Evolutionary conservation across 345 rosid genomes (phyloP).

Genomic region (Pugionium dolabratum): DNA sequence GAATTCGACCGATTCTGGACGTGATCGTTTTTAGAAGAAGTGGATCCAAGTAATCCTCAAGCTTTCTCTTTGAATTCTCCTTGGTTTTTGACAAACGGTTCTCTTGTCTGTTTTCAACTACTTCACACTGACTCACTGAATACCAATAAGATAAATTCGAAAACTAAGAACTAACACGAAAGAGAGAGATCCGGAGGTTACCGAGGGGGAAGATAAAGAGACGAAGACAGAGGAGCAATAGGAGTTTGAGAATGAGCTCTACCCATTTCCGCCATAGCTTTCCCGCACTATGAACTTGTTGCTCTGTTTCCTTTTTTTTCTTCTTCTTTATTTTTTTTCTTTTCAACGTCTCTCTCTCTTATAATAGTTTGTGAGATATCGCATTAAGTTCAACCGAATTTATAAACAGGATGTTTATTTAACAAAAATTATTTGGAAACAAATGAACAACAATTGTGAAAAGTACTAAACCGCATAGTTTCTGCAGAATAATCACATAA

Average conservation of each 20-base stretch:
- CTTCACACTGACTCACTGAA: not conserved
- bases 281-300: not conserved
- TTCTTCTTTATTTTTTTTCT: not conserved
- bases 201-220: constrained; percentile 7
- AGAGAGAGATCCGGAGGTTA: not conserved
- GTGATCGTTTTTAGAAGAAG: constrained; percentile 16
- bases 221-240: constrained; percentile 2
- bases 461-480: too few species aligned
- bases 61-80: constrained; percentile 16
- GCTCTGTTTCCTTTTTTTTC: not conserved
- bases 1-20: not conserved
- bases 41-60: constrained; percentile 32
- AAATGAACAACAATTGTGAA: too few species aligned
- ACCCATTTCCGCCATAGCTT: constrained; percentile 15
- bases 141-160: not conserved
- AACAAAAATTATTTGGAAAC: too few species aligned
- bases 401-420: too few species aligned
- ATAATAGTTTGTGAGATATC: too few species aligned
- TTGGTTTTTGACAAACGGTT: constrained; percentile 11
- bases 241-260: constrained; percentile 1
- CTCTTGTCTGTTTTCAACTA: not conserved
- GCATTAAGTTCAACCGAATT: too few species aligned
- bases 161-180: not conserved
- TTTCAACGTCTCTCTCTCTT: not conserved
- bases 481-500: too few species aligned